These are phyloP conservation scores for Vaccinium myrtillus DNA, from an alignment of 148 eudicot species.

Conservation along the genomic window DNA sequence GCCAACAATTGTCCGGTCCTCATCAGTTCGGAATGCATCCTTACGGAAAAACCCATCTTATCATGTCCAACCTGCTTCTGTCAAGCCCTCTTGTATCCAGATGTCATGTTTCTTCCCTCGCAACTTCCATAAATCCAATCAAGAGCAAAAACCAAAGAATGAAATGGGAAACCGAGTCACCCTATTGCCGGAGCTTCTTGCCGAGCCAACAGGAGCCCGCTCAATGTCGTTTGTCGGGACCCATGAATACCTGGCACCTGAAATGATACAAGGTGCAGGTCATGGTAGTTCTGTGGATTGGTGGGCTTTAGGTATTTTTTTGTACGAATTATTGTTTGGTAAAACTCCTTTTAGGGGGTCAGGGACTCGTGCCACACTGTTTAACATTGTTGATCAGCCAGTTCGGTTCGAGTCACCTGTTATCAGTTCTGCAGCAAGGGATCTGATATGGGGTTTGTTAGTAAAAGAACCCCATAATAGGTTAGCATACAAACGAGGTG, in stretches of 20 bases:
- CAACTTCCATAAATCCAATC: conserved; percentile 71
- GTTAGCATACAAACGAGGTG: conserved; percentile 85
- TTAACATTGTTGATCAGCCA: conserved; percentile 88
- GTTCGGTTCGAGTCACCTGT: conserved; percentile 76
- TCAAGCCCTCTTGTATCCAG: conserved; percentile 81
- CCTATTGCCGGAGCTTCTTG: conserved; percentile 88
- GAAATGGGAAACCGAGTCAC: conserved; percentile 73
- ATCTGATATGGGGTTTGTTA: conserved; percentile 75
- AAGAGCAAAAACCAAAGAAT: conserved; percentile 60
- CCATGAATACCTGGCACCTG: conserved; percentile 92
- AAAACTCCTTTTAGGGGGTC: conserved; percentile 96
- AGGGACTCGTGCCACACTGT: conserved; percentile 75
- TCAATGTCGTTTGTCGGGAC: conserved; percentile 98
- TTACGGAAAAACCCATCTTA: conserved; percentile 48
- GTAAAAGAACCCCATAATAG: conserved; percentile 93
- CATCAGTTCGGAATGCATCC: conserved; percentile 38
- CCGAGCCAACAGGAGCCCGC: conserved; percentile 87
- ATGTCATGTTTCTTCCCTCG: conserved; percentile 79
- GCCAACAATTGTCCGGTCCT: conserved; percentile 79
- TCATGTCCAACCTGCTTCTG: conserved; percentile 79
- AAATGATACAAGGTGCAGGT: conserved; percentile 89
- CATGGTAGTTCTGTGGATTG: conserved; percentile 98
- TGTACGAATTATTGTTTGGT: conserved; percentile 80
- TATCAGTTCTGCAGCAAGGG: conserved; percentile 85
- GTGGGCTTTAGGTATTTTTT: conserved; percentile 95